Conservation (phyloP, 768 basidiomycete genomes). For the Boletus sp. region DNA sequence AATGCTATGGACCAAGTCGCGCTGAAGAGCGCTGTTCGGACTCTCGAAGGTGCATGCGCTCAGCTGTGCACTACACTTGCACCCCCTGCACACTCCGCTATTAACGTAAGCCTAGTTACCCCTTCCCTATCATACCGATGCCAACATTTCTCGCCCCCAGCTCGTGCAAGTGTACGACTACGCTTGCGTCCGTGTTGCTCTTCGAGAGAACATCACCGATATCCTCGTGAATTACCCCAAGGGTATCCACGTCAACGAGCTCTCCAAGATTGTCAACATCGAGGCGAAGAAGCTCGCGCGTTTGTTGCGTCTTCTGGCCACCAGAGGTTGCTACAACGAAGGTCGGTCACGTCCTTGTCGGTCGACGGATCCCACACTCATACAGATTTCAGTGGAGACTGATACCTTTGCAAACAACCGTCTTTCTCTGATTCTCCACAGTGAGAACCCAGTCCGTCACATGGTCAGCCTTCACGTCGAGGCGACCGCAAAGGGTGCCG, state of each 20-base stretch:
- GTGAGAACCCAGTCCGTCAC: slow-evolving; percentile 21
- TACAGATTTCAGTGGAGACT: slow-evolving; percentile 20
- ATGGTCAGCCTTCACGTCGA: slow-evolving; percentile 23
- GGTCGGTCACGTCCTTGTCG: slow-evolving; percentile 17
- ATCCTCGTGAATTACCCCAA: slow-evolving; percentile 27
- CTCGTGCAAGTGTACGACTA: slow-evolving; percentile 28
- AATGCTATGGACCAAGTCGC: slow-evolving; percentile 19
- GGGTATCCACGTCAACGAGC: slow-evolving; percentile 31
- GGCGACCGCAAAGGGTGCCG: slow-evolving; percentile 13
- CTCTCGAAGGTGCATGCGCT: slow-evolving; percentile 36
- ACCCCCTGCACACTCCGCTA: slow-evolving; percentile 32
- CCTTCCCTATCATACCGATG: neutral
- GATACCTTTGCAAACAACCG: slow-evolving; percentile 37
- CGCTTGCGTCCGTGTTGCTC: slow-evolving; percentile 29
- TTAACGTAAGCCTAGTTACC: slow-evolving; percentile 27
- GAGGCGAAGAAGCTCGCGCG: slow-evolving; percentile 31
- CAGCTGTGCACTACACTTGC: slow-evolving; percentile 36
- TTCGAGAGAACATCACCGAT: slow-evolving; percentile 29
- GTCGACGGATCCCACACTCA: neutral
- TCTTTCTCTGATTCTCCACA: slow-evolving; percentile 30
- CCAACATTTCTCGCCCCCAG: slow-evolving; percentile 2
- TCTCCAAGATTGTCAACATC: slow-evolving; percentile 21
- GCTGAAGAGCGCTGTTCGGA: slow-evolving; percentile 26
- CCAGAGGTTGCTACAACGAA: slow-evolving; percentile 33
- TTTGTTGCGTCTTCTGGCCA: slow-evolving; percentile 30